phyloP scores from a whole-genome alignment of 1,139 yeast genomes.

The Taphrina deformans region DNA sequence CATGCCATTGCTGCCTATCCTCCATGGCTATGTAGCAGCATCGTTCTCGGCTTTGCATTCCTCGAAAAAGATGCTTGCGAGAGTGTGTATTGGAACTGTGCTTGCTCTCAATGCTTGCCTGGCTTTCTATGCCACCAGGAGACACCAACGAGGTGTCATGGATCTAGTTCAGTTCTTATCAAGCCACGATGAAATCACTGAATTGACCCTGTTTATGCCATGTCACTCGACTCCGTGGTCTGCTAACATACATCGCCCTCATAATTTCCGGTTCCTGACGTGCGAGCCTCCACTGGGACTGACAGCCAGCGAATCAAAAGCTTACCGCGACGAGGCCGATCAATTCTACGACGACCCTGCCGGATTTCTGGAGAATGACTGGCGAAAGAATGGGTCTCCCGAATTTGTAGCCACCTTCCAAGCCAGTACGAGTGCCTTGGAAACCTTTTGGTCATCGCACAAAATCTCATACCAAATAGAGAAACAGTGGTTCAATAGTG shows the following conservation, averaged over 20 bases:
- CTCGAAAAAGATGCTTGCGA: background rate
- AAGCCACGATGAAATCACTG: conserved; percentile 48
- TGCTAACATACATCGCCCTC: conserved; percentile 64
- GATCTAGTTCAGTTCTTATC: conserved; percentile 61
- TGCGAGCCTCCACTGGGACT: conserved; percentile 81
- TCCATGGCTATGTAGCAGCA: conserved; percentile 51
- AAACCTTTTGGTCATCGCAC: conserved; percentile 33
- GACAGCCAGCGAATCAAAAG: conserved; percentile 44
- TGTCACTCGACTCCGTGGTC: conserved; percentile 99
- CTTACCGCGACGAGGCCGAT: conserved; percentile 84
- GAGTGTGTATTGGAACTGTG: background rate
- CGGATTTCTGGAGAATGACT: conserved; percentile 53
- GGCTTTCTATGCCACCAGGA: conserved; percentile 57
- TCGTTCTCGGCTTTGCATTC: conserved; percentile 34
- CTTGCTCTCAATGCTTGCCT: conserved; percentile 50
- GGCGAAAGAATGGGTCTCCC: conserved; percentile 48
- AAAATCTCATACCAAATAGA: conserved; percentile 39
- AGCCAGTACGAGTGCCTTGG: conserved; percentile 53
- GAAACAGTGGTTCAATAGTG: conserved; percentile 68
- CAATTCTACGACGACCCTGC: conserved; percentile 68
- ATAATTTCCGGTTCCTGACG: conserved; percentile 67
- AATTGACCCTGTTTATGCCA: conserved; percentile 80
- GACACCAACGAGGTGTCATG: conserved; percentile 84
- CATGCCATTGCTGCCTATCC: conserved; percentile 79
- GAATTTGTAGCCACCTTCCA: conserved; percentile 69